Base-by-base conservation (phyloP, 257 asterid species). In the Thymus mandschuricus region DNA sequence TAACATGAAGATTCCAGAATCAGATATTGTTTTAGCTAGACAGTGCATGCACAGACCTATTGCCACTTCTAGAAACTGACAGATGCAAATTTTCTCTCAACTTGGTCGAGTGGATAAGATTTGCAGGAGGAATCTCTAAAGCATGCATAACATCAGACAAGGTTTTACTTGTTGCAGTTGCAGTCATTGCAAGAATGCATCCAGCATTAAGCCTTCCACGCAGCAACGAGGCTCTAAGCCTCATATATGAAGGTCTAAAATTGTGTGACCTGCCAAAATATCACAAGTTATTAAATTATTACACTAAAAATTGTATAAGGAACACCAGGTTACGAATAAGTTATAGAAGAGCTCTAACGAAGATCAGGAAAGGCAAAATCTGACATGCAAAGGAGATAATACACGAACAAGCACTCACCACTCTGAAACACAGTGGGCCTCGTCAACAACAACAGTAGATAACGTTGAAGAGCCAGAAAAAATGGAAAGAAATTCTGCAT, bases 231-330 rank as follows among this genome's bases (percentile, higher is more conserved):
- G 96, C 98, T 81, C 96, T 89, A 71, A 94, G 86, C 88, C 99
- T 92, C 99, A 91, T 94, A 75, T 91, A 94, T 11, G 98, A 89
- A 79, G 99, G 99, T 79, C 99, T 97, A 56, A 94, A 94, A 84
- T 94, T 94, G 82, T 94, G 99, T 68, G 99, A 94, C 99, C 99
- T 94, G 89, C 68, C 77, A 78, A 79, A 80, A 44, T 58, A 30
- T 64, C 69, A 43, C 65, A 70, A 60, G 43, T 45, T 58, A 68
- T 41, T 64, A 12, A 41, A 57, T 33, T 35, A 38, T 38, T 62
- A 8, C 27, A 27, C 62, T n/a, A 64, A 48, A 8, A 68, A 9
- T n/a, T 61, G 8, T 10, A 9, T 12, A 64, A 35, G 46, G 60
- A 58, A 43, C 27, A 46, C 60, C 27, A 54, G 43, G 11, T 21